These are phyloP conservation scores for Rhododendron henanense DNA, from an alignment of 148 eudicot genomes.

Conservation along the genomic window DNA sequence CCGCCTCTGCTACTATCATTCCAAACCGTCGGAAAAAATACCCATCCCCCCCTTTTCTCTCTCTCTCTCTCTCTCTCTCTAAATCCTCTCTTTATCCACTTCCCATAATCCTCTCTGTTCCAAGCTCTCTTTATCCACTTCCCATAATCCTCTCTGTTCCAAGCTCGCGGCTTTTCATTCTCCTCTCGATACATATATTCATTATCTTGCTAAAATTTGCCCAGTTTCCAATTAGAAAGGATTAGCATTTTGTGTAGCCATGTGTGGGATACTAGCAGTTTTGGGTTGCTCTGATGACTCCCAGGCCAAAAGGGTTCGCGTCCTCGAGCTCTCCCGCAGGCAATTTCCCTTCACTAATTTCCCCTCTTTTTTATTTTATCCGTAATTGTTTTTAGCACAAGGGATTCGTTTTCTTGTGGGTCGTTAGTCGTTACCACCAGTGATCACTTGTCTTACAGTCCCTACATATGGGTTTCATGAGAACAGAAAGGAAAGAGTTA, in stretches of 20 bases:
- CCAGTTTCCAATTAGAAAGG: neutral
- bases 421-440: neutral
- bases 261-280: slow-evolving; percentile 92
- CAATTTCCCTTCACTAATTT: slow-evolving; percentile 4
- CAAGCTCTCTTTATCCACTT: neutral
- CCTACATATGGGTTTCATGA: too few relatives aligned
- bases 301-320: slow-evolving; percentile 77
- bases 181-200: neutral
- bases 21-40: neutral
- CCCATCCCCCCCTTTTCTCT: too few relatives aligned
- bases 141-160: neutral
- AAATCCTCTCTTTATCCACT: neutral
- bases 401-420: neutral
- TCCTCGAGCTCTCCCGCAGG: slow-evolving; percentile 98
- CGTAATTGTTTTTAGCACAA: neutral
- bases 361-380: neutral
- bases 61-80: neutral
- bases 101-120: neutral
- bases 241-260: slow-evolving; percentile 3
- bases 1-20: neutral
- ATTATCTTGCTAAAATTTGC: neutral
- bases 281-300: slow-evolving; percentile 87
- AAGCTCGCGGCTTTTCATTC: neutral
- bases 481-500: neutral
- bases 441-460: neutral